A percentile compares a stretch with the other conserved stretches of the same genome.
These are phyloP conservation scores for Backusella westeae DNA, from an alignment of 192 early-diverging fungal genomes.

Conservation along the genomic window DNA sequence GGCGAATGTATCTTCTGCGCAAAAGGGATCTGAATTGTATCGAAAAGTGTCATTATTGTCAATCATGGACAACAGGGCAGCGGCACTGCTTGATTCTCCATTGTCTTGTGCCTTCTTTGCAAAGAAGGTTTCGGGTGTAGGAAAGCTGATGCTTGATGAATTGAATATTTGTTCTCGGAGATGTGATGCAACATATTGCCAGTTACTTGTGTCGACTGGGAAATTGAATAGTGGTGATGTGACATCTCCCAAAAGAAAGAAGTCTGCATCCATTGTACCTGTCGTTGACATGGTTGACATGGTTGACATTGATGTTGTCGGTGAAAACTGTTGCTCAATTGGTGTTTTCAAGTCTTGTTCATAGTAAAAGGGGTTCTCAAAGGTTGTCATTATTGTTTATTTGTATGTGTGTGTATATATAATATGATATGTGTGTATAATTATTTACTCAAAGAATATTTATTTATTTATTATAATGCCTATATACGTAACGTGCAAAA, in stretches of 20 bases:
- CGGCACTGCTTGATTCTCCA: background rate
- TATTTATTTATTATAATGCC: background rate
- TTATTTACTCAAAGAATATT: background rate
- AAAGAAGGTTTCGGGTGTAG: conserved; percentile 15
- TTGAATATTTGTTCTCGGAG: conserved; percentile 19
- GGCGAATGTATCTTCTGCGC: background rate
- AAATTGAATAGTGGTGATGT: background rate
- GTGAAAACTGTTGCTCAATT: background rate
- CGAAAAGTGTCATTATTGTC: background rate
- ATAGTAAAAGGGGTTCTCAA: background rate
- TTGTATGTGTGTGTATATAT: background rate
- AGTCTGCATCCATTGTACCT: background rate
- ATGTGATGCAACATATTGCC: conserved; percentile 9
- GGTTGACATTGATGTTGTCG: background rate
- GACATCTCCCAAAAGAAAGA: background rate
- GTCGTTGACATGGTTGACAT: conserved; percentile 1
- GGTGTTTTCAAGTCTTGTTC: background rate
- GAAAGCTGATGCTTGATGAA: conserved; percentile 3
- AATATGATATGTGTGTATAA: background rate
- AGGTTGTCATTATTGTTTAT: background rate
- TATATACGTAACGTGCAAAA: background rate
- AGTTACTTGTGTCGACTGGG: background rate
- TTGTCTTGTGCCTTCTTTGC: background rate
- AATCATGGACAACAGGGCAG: background rate
- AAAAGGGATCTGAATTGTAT: background rate